Conservation (phyloP, 192 early-diverging fungal genomes). For the Dispira simplex region DNA sequence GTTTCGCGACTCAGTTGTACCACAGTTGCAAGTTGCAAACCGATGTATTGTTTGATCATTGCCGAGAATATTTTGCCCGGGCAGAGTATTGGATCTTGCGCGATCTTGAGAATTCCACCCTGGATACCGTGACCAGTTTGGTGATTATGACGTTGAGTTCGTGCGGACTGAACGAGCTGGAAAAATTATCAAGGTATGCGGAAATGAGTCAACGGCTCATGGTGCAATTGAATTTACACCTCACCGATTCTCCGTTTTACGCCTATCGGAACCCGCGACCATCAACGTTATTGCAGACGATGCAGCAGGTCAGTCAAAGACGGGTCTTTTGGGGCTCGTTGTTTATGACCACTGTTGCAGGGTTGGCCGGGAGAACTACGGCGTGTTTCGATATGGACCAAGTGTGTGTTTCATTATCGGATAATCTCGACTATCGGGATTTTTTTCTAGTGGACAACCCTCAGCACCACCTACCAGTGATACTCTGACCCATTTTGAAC, state of each 20-base stretch:
- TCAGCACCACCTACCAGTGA: not conserved
- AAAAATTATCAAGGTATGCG: not conserved
- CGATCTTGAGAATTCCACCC: not conserved
- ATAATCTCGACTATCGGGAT: too few species aligned
- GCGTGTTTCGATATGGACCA: not conserved
- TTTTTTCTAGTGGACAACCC: not conserved
- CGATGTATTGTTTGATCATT: not conserved
- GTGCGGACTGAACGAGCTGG: slow-evolving; percentile 1
- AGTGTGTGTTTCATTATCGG: not conserved
- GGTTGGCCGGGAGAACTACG: not conserved
- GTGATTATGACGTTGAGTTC: not conserved
- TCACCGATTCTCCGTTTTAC: not conserved
- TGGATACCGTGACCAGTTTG: slow-evolving; percentile 1
- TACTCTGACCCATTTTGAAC: not conserved
- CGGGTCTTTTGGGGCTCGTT: slow-evolving; percentile 1
- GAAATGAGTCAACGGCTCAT: not conserved
- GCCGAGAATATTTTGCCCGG: not conserved
- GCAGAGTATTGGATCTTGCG: not conserved
- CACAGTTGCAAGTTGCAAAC: not conserved
- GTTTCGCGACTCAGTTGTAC: too few species aligned
- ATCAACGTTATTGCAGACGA: too few species aligned
- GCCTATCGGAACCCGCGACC: too few species aligned
- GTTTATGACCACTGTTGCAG: not conserved
- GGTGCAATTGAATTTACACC: not conserved
- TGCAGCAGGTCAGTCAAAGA: not conserved